phyloP scores from a whole-genome alignment of 1,284 basidiomycete genomes.

The Inonotus obliquus region DNA sequence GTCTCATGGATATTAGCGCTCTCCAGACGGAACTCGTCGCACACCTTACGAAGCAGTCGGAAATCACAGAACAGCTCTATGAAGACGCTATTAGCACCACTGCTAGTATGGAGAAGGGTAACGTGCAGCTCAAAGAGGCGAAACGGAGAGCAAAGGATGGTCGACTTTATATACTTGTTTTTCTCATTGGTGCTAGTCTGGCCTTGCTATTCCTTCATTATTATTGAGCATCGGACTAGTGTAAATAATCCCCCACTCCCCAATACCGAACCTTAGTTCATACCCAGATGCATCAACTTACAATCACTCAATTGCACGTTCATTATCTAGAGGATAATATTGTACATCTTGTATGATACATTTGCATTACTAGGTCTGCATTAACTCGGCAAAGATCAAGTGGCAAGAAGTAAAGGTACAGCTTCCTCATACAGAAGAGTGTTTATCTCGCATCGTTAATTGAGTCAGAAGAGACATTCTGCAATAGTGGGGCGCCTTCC shows the following conservation, averaged over 20 bases:
- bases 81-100: constrained; percentile 86
- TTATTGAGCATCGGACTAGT: constrained; percentile 57
- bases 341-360: constrained; percentile 10
- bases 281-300: neutral
- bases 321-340: constrained; percentile 9
- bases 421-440: neutral
- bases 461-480: constrained; percentile 28
- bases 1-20: constrained; percentile 84
- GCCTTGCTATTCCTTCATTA: constrained; percentile 85
- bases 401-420: neutral
- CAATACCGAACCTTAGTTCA: constrained; percentile 1
- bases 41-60: constrained; percentile 85
- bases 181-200: constrained; percentile 82
- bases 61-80: constrained; percentile 83
- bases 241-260: neutral
- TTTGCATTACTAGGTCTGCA: neutral
- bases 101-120: constrained; percentile 81
- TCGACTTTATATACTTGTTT: constrained; percentile 78
- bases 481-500: constrained; percentile 59
- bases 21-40: constrained; percentile 85
- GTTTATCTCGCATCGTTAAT: constrained; percentile 5
- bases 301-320: neutral
- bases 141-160: constrained; percentile 77
- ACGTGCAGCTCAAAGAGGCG: constrained; percentile 80
- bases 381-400: neutral